Evolutionary conservation across 2,329 filamentous ascomycete genomes (phyloP).

Genomic region (Beauveria scarabaeidicola): DNA sequence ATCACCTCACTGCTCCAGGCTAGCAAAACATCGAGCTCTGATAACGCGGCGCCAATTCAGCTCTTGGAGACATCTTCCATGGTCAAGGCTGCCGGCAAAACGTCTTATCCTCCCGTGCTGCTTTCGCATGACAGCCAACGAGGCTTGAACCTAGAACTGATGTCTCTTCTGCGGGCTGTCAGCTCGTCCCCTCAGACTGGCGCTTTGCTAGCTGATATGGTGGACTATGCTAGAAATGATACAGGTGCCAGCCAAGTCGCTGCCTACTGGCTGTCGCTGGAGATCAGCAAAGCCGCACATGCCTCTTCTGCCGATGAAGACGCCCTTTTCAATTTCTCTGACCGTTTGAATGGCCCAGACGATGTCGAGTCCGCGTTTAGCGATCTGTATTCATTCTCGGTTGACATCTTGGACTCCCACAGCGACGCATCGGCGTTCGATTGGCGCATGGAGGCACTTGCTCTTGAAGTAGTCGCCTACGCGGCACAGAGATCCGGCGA

Average conservation of each 20-base stretch:
- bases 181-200: slow-evolving; percentile 51
- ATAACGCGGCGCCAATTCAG: slow-evolving; percentile 19
- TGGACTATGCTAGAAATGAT: slow-evolving; percentile 52
- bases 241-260: slow-evolving; percentile 54
- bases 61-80: slow-evolving; percentile 15
- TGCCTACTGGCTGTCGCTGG: slow-evolving; percentile 72
- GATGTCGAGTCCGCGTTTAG: slow-evolving; percentile 42
- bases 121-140: slow-evolving; percentile 58
- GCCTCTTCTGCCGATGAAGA: slow-evolving; percentile 47
- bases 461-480: slow-evolving; percentile 71
- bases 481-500: slow-evolving; percentile 58
- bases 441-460: slow-evolving; percentile 69
- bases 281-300: slow-evolving; percentile 55
- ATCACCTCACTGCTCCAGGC: slow-evolving; percentile 37
- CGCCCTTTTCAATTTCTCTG: slow-evolving; percentile 53
- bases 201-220: slow-evolving; percentile 54
- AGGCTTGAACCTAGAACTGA: slow-evolving; percentile 48
- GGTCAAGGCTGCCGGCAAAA: slow-evolving; percentile 11
- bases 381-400: slow-evolving; percentile 62
- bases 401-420: slow-evolving; percentile 50
- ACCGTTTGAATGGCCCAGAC: slow-evolving; percentile 27
- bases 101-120: slow-evolving; percentile 51
- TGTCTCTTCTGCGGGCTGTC: slow-evolving; percentile 46
- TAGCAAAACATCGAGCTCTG: slow-evolving; percentile 14
- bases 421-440: slow-evolving; percentile 43